Evolutionary conservation across 2,329 filamentous ascomycete genomes (phyloP), one percentile per base, ranked within the genome.

Genomic region (Coniochaeta ligniaria): DNA sequence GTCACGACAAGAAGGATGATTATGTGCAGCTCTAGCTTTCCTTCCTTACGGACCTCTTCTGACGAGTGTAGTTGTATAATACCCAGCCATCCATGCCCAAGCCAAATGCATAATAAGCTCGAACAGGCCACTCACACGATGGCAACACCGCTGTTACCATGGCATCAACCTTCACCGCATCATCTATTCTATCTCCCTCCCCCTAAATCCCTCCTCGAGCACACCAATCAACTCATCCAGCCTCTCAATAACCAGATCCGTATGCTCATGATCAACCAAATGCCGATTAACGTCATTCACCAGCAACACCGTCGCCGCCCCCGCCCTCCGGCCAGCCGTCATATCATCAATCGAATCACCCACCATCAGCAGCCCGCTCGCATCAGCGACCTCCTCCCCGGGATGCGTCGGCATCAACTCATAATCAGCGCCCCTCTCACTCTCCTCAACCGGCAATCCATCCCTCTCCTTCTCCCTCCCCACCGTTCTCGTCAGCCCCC

Each of bases 331-430:
- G 0, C 95, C 94, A 0, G 94, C 92, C 8, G 88, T 90, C 85
- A 98, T 96, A 71, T 99, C 95, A 72, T 98, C 95, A 60, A 96
- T 85, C 17, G 88, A 92, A 71, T 94, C 90, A 4, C 90, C 90
- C 24, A 87, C 85, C 85, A 88, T 88, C 66, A 86, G 83, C 47
- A 86, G 68, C 6, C 71, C 73, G 47, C 75, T 80, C 2, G 78
- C 83, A 63, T 80, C 78, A 1, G 70, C 70, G 11, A 74, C 70
- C 24, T 54, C 64, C 45, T 62, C 66, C 12, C 66, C 67, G 7
- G 35, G 28, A 24, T 61, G 47, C 1, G 65, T 61, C 14, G 60
- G 59, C 20, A 65, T 60, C 38, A 63, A 56, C 3, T 66, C 70
- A 0, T 64, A 66, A 22, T 60, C 62, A 2, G 16, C 2, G 52